Evolutionary conservation across 108 stramenopile species (phyloP).

Genomic region (Skeletonema costatum): DNA sequence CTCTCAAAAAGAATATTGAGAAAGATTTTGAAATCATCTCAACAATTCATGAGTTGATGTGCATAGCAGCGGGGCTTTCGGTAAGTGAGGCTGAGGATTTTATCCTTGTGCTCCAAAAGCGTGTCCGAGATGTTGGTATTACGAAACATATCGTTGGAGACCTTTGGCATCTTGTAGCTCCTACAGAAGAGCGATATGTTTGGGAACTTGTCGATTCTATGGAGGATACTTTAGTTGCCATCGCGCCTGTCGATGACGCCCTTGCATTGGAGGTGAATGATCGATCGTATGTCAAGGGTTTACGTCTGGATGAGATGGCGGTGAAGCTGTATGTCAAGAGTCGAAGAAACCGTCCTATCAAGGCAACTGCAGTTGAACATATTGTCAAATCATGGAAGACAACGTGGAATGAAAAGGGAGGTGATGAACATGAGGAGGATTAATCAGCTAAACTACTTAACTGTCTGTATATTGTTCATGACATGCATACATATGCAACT

Average conservation of each 20-base stretch:
- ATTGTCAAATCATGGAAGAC: conserved; percentile 47
- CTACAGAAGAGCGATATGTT: conserved; percentile 64
- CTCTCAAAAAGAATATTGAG: conserved; percentile 72
- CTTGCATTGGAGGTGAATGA: conserved; percentile 64
- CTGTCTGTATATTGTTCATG: no score
- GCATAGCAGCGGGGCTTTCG: conserved; percentile 68
- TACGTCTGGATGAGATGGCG: conserved; percentile 77
- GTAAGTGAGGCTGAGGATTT: conserved; percentile 75
- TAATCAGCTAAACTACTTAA: background rate
- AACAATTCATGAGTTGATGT: conserved; percentile 71
- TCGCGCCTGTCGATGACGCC: conserved; percentile 74
- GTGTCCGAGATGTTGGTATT: conserved; percentile 70
- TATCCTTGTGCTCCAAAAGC: conserved; percentile 76
- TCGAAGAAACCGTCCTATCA: conserved; percentile 65
- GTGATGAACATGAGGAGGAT: background rate
- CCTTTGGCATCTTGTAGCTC: conserved; percentile 78
- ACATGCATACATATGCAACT: no score
- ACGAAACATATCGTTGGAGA: conserved; percentile 83
- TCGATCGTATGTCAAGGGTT: conserved; percentile 73
- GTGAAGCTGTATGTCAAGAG: conserved; percentile 64
- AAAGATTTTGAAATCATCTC: conserved; percentile 79
- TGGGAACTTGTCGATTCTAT: conserved; percentile 76
- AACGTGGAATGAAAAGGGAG: conserved; percentile 29
- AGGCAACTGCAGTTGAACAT: conserved; percentile 57
- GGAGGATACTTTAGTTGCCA: conserved; percentile 55